Evolutionary conservation across 164 flowering plant species (phyloP), one percentile per base, ranked within the genome.

Genomic region (Euptelea pleiosperma): DNA sequence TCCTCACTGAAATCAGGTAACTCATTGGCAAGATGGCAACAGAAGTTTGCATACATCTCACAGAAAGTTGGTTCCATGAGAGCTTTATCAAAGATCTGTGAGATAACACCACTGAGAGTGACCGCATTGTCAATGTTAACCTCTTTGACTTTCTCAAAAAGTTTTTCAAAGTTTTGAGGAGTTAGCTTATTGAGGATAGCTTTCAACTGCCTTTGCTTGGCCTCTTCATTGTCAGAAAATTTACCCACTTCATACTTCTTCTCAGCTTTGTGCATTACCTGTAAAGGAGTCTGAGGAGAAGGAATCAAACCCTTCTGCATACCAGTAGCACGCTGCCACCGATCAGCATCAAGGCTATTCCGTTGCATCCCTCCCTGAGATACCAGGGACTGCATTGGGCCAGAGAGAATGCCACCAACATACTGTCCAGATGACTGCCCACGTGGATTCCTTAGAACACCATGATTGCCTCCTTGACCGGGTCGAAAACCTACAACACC

Each of bases 41-140:
- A 86, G 63, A 86, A 83, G 46, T 77, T 67, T 4, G 89, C 89
- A 86, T 86, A 86, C 89, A 86, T 86, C 62, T 86, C 89, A 75
- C 89, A 83, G 58, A 86, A 86, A 9, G 87, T 82, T 39, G 93
- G 93, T 63, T 86, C 89, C 78, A 65, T 83, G 21, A 86, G 58
- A 58, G 89, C 89, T 55, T 84, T 83, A 60, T 86, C 93, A 73
- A 83, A 86, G 26, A 86, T 86, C 70, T 86, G 89, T 7, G 87
- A 77, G 50, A 82, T 83, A 40, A 86, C 79, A 61, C 89, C 84
- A 61, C 66, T 60, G 11, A 86, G 84, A 0, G 89, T 84, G 6
- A 9, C 55, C 4, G 73, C 78, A 62, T 66, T 82, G 62, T 84
- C 93, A 68, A 84, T 77, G 39, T 84, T 84, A 36, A 86, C 89